These are phyloP conservation scores for Talaromyces sp. DNA, from an alignment of 2,329 filamentous ascomycete genomes.

Conservation along the genomic window DNA sequence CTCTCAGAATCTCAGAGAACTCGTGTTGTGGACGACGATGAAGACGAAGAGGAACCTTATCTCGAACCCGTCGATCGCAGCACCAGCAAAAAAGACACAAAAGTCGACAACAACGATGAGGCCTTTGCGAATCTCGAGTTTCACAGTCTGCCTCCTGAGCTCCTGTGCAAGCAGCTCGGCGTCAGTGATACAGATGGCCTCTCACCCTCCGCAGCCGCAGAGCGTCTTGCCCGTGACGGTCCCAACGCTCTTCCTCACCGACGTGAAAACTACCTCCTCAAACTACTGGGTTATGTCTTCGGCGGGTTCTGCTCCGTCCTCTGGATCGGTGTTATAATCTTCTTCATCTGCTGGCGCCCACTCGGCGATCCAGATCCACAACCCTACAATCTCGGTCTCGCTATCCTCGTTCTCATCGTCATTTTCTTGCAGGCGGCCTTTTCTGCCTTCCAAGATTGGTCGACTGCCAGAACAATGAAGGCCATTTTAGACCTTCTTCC, in stretches of 20 bases:
- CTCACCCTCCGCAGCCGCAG: conserved; percentile 54
- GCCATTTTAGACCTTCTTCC: conserved; percentile 76
- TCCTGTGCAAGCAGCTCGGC: conserved; percentile 59
- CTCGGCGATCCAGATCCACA: conserved; percentile 66
- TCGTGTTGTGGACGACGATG: conserved; percentile 25
- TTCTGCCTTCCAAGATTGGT: conserved; percentile 68
- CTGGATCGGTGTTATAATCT: conserved; percentile 61
- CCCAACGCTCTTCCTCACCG: conserved; percentile 66
- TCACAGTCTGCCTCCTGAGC: conserved; percentile 58
- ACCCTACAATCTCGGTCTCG: conserved; percentile 65
- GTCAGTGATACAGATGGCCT: conserved; percentile 59
- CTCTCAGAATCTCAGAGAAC: conserved; percentile 37
- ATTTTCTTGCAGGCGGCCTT: conserved; percentile 68
- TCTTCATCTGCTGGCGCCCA: conserved; percentile 74
- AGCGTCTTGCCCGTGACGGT: conserved; percentile 61
- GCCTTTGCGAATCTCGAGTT: conserved; percentile 64
- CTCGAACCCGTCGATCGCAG: conserved; percentile 24
- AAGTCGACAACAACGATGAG: not conserved
- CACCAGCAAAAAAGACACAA: conserved; percentile 33
- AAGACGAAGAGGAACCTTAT: conserved; percentile 22
- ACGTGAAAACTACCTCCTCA: conserved; percentile 58
- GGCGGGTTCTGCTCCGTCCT: conserved; percentile 75
- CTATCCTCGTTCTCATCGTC: conserved; percentile 69
- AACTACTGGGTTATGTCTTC: conserved; percentile 68
- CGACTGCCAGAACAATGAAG: conserved; percentile 71